phyloP scores from a whole-genome alignment of 2,329 filamentous ascomycete species.

The Nigrospora osmanthi region DNA sequence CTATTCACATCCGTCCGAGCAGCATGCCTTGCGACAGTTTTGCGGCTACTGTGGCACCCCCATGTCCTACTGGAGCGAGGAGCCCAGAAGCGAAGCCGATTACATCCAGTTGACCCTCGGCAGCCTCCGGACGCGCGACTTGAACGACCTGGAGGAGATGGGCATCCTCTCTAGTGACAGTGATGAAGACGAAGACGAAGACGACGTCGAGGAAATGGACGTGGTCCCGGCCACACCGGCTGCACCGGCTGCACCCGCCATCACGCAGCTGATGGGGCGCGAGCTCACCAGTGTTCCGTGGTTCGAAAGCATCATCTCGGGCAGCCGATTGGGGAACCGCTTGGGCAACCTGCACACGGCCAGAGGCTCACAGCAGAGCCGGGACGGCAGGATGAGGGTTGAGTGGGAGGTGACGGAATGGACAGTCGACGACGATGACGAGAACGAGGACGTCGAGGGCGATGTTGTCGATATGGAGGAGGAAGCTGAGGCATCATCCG shows the following conservation, averaged over 20 bases:
- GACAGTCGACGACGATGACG: constrained; percentile 39
- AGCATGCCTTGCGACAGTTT: constrained; percentile 64
- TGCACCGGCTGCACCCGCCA: constrained; percentile 8
- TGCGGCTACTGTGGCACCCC: constrained; percentile 90
- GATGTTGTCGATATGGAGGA: constrained; percentile 17
- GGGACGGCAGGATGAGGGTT: constrained; percentile 58
- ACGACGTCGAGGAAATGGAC: constrained; percentile 7
- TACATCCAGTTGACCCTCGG: constrained; percentile 79
- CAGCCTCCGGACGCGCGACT: constrained; percentile 62
- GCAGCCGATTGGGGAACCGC: constrained; percentile 61
- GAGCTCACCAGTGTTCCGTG: constrained; percentile 71
- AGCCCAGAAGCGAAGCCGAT: constrained; percentile 60
- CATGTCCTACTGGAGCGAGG: constrained; percentile 75
- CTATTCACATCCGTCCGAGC: constrained; percentile 53
- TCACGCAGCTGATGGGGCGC: constrained; percentile 28
- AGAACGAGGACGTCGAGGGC: constrained; percentile 31
- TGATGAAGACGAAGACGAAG: constrained; percentile 9
- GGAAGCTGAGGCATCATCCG: constrained; percentile 22
- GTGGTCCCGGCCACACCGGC: constrained; percentile 15
- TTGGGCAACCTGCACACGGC: constrained; percentile 61
- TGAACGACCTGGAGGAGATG: constrained; percentile 65
- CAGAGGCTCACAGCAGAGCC: constrained; percentile 42
- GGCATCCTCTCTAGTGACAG: constrained; percentile 55
- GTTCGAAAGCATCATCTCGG: constrained; percentile 76
- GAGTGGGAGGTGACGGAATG: constrained; percentile 85